Evolutionary conservation across 305 asterid genomes (phyloP).

Genomic region (Nicotiana rustica): DNA sequence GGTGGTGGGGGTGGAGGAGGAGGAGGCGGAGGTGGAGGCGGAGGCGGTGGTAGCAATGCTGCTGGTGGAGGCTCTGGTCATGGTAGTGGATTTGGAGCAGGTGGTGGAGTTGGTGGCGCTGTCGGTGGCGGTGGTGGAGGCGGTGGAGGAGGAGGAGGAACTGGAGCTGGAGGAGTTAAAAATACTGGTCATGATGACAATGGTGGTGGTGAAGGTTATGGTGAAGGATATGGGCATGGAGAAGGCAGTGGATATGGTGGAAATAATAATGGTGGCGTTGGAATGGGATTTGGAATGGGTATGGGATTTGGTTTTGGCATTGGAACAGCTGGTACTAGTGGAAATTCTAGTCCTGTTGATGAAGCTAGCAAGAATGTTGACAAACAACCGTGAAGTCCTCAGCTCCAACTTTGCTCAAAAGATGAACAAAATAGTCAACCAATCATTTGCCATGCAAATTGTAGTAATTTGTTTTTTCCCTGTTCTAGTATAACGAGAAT

Average conservation of each 20-base stretch:
- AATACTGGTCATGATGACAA: not conserved
- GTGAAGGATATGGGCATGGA: slow-evolving; percentile 36
- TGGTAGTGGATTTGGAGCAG: slow-evolving; percentile 36
- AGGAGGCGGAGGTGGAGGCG: slow-evolving; percentile 30
- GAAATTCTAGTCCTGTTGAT: slow-evolving; percentile 20
- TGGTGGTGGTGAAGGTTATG: slow-evolving; percentile 30
- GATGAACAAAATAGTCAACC: not conserved
- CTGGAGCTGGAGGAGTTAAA: not conserved
- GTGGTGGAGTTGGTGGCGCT: slow-evolving; percentile 22
- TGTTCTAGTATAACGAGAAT: not conserved
- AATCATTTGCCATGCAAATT: slow-evolving; percentile 28
- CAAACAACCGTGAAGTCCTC: slow-evolving; percentile 18
- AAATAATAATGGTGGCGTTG: slow-evolving; percentile 29
- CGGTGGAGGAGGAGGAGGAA: slow-evolving; percentile 12
- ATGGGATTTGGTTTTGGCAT: slow-evolving; percentile 34
- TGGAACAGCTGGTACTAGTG: slow-evolving; percentile 24
- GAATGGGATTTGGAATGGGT: slow-evolving; percentile 35
- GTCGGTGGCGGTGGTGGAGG: slow-evolving; percentile 11
- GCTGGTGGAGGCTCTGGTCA: slow-evolving; percentile 28
- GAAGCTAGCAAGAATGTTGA: slow-evolving; percentile 22
- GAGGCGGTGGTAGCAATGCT: slow-evolving; percentile 25
- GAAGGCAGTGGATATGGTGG: slow-evolving; percentile 36
- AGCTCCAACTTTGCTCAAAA: slow-evolving; percentile 10
- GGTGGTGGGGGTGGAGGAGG: slow-evolving; percentile 22
- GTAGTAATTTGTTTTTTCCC: slow-evolving; percentile 6